Percentiles rank a stretch among this genome's conserved stretches.
Conservation (phyloP, 345 rosid genomes). For the Aquilaria sinensis region DNA sequence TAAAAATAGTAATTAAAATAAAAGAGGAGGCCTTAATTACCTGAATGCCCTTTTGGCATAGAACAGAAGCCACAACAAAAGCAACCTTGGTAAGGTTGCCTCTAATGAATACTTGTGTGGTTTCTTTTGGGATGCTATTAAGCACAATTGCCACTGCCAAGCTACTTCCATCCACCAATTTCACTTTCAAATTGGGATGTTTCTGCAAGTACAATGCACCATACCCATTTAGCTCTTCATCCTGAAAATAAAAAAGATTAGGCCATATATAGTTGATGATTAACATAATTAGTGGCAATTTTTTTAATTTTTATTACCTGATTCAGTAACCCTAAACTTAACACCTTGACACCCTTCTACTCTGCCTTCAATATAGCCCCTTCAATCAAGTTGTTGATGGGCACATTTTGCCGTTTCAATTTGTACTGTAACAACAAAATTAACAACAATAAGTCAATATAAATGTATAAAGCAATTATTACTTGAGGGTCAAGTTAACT, state of each 20-base stretch:
- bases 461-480: too few relatives aligned
- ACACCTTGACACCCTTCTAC: conserved; percentile 28
- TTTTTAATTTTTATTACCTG: conserved; percentile 16
- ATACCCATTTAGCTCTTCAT: conserved; percentile 26
- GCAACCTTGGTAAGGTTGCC: conserved; percentile 32
- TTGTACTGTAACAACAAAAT: conserved; percentile 20
- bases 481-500: too few relatives aligned
- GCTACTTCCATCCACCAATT: conserved; percentile 41
- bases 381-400: conserved; percentile 35
- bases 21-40: not conserved
- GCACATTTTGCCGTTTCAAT: conserved; percentile 26
- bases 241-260: not conserved
- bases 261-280: not conserved
- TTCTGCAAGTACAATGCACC: conserved; percentile 32
- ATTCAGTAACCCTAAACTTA: conserved; percentile 40
- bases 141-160: conserved; percentile 29
- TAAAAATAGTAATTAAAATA: too few relatives aligned
- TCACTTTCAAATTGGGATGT: conserved; percentile 22
- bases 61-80: conserved; percentile 17
- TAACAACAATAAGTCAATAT: not conserved
- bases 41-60: conserved; percentile 26
- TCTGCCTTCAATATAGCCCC: conserved; percentile 37
- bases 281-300: too few relatives aligned
- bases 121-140: conserved; percentile 33
- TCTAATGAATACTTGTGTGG: conserved; percentile 20